Conservation (phyloP, 2,329 filamentous ascomycete species). For the Hymenoscyphus salicellus region DNA sequence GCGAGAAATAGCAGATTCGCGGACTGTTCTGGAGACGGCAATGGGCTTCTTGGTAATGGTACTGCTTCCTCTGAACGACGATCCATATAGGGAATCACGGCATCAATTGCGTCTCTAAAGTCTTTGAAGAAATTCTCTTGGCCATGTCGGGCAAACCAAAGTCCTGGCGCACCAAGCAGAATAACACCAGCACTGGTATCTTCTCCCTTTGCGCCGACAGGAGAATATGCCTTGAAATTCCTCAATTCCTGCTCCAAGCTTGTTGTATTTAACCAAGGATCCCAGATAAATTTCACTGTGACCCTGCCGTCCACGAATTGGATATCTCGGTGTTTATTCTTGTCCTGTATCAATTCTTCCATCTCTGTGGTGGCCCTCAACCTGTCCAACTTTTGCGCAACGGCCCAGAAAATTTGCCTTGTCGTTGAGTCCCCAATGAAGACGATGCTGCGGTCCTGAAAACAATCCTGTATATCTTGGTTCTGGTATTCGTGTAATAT, state of each 20-base stretch:
- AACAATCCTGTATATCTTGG: slow-evolving; percentile 52
- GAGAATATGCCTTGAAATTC: slow-evolving; percentile 34
- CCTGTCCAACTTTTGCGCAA: slow-evolving; percentile 47
- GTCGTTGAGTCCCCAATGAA: slow-evolving; percentile 61
- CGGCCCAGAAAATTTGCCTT: slow-evolving; percentile 59
- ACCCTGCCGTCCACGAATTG: slow-evolving; percentile 45
- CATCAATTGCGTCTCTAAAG: slow-evolving; percentile 47
- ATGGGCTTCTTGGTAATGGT: slow-evolving; percentile 20
- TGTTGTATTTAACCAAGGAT: slow-evolving; percentile 58
- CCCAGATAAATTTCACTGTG: slow-evolving; percentile 57
- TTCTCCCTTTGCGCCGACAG: slow-evolving; percentile 20
- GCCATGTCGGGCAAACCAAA: slow-evolving; percentile 54
- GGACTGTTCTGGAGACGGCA: slow-evolving; percentile 22
- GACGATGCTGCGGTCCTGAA: slow-evolving; percentile 50
- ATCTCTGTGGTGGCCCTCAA: slow-evolving; percentile 39
- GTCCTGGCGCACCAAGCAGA: slow-evolving; percentile 51
- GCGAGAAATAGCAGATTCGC: slow-evolving; percentile 33
- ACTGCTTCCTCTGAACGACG: slow-evolving; percentile 30
- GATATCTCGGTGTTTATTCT: slow-evolving; percentile 44
- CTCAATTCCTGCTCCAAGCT: slow-evolving; percentile 42
- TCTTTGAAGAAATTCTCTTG: slow-evolving; percentile 43
- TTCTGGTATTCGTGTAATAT: slow-evolving; percentile 54
- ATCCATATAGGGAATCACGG: slow-evolving; percentile 42
- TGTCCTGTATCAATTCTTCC: slow-evolving; percentile 35
- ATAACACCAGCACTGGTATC: slow-evolving; percentile 45